Percentiles rank a stretch among this genome's conserved stretches.
phyloP scores from a whole-genome alignment of 2,329 filamentous ascomycete species.

The Ustilaginoidea virens region DNA sequence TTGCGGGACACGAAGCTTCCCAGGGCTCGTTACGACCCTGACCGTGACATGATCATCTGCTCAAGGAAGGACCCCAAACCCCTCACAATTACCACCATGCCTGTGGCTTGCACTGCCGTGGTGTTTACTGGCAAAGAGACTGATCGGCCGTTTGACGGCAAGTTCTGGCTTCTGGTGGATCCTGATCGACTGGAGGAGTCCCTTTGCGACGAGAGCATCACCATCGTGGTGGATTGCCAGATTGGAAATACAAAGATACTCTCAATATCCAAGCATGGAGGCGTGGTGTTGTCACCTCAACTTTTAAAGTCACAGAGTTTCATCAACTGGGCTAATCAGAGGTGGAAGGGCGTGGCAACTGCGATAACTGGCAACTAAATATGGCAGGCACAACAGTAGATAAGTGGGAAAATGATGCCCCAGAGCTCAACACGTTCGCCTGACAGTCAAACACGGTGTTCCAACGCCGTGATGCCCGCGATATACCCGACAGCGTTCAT shows the following conservation, averaged over 20 bases:
- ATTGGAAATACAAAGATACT: slow-evolving; percentile 42
- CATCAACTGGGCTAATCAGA: slow-evolving; percentile 16
- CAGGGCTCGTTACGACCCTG: slow-evolving; percentile 66
- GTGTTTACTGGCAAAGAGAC: slow-evolving; percentile 57
- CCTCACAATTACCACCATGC: slow-evolving; percentile 49
- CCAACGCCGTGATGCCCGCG: neutral
- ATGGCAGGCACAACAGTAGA: slow-evolving; percentile 8
- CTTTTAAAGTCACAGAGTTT: slow-evolving; percentile 50
- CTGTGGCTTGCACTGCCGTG: slow-evolving; percentile 61
- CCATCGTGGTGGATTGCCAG: slow-evolving; percentile 56
- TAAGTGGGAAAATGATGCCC: slow-evolving; percentile 13
- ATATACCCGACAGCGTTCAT: neutral
- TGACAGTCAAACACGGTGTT: neutral
- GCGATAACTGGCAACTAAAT: slow-evolving; percentile 13
- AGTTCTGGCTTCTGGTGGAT: slow-evolving; percentile 69
- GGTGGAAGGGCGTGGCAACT: slow-evolving; percentile 20
- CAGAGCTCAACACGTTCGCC: too few relatives aligned
- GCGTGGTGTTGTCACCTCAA: slow-evolving; percentile 49
- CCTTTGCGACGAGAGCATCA: slow-evolving; percentile 70
- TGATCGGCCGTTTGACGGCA: slow-evolving; percentile 26
- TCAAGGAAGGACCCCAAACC: slow-evolving; percentile 38
- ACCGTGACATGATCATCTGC: slow-evolving; percentile 67
- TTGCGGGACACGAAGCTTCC: slow-evolving; percentile 66
- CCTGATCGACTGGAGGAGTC: slow-evolving; percentile 83
- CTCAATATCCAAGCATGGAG: slow-evolving; percentile 72